Conservation (phyloP, 2,329 filamentous ascomycete genomes). For the Teratosphaeria pseudoeucalypti region DNA sequence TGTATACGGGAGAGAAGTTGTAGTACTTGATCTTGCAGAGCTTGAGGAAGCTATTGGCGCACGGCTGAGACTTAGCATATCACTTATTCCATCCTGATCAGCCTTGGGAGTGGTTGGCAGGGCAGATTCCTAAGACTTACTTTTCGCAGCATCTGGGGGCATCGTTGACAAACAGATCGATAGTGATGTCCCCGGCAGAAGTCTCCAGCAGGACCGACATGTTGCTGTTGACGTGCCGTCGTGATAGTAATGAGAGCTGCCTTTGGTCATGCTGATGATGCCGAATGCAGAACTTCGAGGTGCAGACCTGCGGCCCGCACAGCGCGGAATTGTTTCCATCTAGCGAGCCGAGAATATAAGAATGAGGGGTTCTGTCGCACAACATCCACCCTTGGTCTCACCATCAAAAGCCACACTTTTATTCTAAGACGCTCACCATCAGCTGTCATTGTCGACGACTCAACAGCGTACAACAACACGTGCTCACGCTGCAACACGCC, state of each 20-base stretch:
- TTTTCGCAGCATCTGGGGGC: constrained; percentile 91
- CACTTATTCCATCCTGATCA: constrained; percentile 47
- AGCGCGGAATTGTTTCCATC: not conserved
- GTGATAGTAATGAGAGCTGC: not conserved
- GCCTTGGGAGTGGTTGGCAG: constrained; percentile 26
- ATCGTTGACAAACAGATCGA: constrained; percentile 81
- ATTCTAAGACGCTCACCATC: not conserved
- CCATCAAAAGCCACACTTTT: not conserved
- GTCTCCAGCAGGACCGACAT: constrained; percentile 97
- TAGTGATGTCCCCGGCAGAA: constrained; percentile 84
- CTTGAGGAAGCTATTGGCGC: constrained; percentile 71
- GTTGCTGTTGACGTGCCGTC: constrained; percentile 1
- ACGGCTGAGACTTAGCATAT: constrained; percentile 40
- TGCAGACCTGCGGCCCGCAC: not conserved
- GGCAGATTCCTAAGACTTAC: constrained; percentile 46
- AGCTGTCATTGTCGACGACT: not conserved
- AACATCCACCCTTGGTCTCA: not conserved
- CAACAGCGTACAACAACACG: not conserved
- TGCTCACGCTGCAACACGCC: not conserved
- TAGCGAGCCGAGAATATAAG: not conserved
- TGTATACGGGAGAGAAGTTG: constrained; percentile 90
- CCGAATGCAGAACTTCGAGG: not conserved
- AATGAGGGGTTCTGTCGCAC: not conserved
- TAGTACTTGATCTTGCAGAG: constrained; percentile 99
- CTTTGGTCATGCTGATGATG: not conserved